Evolutionary conservation across 208 protist genomes (phyloP).

Genomic region (Trypanosoma avium): DNA sequence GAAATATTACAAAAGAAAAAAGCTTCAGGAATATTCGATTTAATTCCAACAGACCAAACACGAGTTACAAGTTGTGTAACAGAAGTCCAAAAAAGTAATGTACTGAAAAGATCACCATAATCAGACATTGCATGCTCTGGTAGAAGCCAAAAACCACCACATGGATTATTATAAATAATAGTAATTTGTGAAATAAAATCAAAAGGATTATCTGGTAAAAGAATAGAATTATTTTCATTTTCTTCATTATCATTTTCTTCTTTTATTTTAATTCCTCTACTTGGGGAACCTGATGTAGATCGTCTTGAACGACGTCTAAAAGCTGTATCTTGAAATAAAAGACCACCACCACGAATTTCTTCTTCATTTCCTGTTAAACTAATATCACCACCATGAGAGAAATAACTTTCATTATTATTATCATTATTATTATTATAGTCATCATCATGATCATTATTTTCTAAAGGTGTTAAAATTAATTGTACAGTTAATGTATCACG

Average conservation of each 20-base stretch:
- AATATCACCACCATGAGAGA: too few relatives aligned
- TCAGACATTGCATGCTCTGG: conserved; percentile 24
- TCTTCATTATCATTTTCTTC: background rate
- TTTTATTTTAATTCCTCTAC: background rate
- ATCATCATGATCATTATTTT: conserved; percentile 1
- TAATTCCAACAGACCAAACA: conserved; percentile 55
- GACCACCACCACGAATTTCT: background rate
- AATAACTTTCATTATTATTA: too few relatives aligned
- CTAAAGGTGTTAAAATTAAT: conserved; percentile 1
- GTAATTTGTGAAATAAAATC: conserved; percentile 34
- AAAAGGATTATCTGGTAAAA: conserved; percentile 30
- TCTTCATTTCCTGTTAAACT: background rate
- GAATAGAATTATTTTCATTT: background rate
- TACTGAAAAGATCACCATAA: conserved; percentile 50
- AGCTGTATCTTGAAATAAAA: conserved; percentile 7
- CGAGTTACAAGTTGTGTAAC: conserved; percentile 56
- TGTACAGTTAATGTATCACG: conserved; percentile 28
- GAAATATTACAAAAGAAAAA: conserved; percentile 76
- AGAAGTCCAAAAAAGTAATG: conserved; percentile 74
- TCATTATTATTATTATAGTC: too few relatives aligned
- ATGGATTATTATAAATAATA: conserved; percentile 10
- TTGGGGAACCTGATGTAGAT: background rate
- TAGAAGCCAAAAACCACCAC: conserved; percentile 25
- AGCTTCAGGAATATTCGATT: conserved; percentile 46
- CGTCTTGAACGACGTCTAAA: conserved; percentile 11